A percentile compares a stretch with the other conserved stretches of the same genome.
phyloP scores from a whole-genome alignment of 495 filamentous ascomycete species.

The Acidiella bohemica region DNA sequence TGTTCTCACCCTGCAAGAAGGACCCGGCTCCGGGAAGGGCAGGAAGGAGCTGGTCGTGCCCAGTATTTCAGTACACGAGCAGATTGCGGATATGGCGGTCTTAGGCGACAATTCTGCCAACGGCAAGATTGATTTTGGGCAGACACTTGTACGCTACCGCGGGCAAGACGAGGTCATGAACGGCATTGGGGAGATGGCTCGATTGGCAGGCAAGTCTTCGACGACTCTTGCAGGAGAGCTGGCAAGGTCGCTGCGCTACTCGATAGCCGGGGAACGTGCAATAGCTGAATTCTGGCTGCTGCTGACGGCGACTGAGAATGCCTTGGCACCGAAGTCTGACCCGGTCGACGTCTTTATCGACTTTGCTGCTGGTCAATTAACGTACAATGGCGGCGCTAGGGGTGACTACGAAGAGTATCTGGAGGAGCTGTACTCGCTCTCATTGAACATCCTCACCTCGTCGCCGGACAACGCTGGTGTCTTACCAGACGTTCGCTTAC shows the following conservation, averaged over 20 bases:
- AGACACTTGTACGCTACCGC: conserved; percentile 17
- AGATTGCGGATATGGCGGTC: conserved; percentile 10
- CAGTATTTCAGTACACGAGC: conserved; percentile 13
- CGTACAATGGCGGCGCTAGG: too few relatives aligned
- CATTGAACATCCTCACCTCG: conserved; percentile 47
- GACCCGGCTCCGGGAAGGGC: too few relatives aligned
- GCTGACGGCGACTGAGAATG: conserved; percentile 1
- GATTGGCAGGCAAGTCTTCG: conserved; percentile 15
- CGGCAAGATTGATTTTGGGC: conserved; percentile 16
- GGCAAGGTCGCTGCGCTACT: conserved; percentile 11
- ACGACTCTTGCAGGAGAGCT: conserved; percentile 23
- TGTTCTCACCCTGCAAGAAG: conserved; percentile 20
- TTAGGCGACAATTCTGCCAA: background rate
- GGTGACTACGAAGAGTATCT: conserved; percentile 33
- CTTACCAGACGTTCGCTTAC: conserved; percentile 47
- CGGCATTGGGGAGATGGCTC: conserved; percentile 20
- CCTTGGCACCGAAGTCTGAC: background rate
- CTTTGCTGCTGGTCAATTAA: too few relatives aligned
- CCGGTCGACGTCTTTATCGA: conserved; percentile 7
- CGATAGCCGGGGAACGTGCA: conserved; percentile 15
- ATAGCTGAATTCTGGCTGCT: conserved; percentile 68
- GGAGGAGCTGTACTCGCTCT: conserved; percentile 68
- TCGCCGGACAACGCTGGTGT: conserved; percentile 27
- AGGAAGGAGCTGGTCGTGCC: conserved; percentile 6
- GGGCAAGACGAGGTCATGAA: conserved; percentile 23